Base-by-base conservation (phyloP, 192 early-diverging fungal species). In the Linnemannia schmuckeri region DNA sequence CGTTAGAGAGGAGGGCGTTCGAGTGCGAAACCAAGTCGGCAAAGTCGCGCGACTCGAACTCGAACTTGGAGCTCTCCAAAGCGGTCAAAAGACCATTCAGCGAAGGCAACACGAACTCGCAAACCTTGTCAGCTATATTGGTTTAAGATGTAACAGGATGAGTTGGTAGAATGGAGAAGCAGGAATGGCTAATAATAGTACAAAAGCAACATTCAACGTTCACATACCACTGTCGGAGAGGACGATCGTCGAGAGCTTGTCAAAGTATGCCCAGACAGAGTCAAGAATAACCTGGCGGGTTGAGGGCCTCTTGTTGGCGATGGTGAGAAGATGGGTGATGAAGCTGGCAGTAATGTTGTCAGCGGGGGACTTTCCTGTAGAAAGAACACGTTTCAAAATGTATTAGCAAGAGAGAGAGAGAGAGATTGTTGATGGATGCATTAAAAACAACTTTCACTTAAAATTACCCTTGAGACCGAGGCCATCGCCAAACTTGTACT, bases 51-150 rank as follows among this genome's bases (percentile, higher is more conserved):
- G 86, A 75, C 73, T 85, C 70, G 57, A 85, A 92, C 4, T 86
- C 74, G 24, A 89, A 80, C 1, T 89, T 77, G 13, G 91, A 83
- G 33, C 71, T 78, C 76, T 93, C 90, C 47, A 94, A 74, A 3
- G 92, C 90, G 49, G 90, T 88, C 18, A 90, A 88, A 6, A 91
- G 83, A 27, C 93, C 93, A 44, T 93, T 90, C 42, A 94, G 78
- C 4, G 93, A 89, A 24, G 93, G 93, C 63, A 94, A 66, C 30
- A 94, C 82, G 55, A 93, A 92, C 47, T 88, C 89, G 55, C 91
- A 87, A 22, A 89, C 79, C 52, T 83, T 88, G 71, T 85, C 89
- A 52, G 82, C 81, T 85, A 70, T 70, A 49, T 35, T 35, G 61
- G 3, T 35, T 66, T 9, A 30, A 66, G 12, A 15, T 30, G 30